phyloP scores from a whole-genome alignment of 805 yeast genomes.

The Pichia insulana region DNA sequence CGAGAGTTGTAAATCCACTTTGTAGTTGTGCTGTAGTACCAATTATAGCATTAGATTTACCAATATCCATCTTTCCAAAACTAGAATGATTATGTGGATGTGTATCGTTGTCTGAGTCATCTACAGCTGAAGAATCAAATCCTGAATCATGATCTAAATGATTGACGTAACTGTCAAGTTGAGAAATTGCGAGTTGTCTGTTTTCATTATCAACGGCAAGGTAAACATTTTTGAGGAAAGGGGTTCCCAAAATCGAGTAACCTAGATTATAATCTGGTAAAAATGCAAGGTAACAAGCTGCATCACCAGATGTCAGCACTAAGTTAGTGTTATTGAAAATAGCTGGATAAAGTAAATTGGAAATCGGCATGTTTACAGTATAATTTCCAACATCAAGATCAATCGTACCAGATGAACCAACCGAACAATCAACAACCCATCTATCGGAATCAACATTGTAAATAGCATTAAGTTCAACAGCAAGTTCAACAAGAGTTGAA shows the following conservation, averaged over 20 bases:
- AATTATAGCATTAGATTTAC: not conserved
- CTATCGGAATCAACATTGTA: constrained; percentile 37
- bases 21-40: not conserved
- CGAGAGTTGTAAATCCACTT: not conserved
- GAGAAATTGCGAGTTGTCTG: constrained; percentile 38
- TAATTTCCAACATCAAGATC: constrained; percentile 46
- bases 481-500: constrained; percentile 47
- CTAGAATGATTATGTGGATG: not conserved
- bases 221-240: constrained; percentile 45
- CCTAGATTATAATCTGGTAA: constrained; percentile 42
- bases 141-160: not conserved
- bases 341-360: constrained; percentile 36
- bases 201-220: constrained; percentile 60
- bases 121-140: not conserved
- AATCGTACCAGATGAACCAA: constrained; percentile 42
- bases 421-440: constrained; percentile 60
- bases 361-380: constrained; percentile 40
- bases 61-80: not conserved
- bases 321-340: constrained; percentile 28
- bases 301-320: constrained; percentile 42
- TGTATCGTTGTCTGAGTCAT: not conserved
- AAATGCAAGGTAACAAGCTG: constrained; percentile 49
- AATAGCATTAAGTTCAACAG: constrained; percentile 62
- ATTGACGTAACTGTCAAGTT: constrained; percentile 33
- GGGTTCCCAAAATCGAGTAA: constrained; percentile 47